Evolutionary conservation across 2,329 filamentous ascomycete genomes (phyloP), one percentile per base, ranked within the genome.

Genomic region (Microdochium paspali): DNA sequence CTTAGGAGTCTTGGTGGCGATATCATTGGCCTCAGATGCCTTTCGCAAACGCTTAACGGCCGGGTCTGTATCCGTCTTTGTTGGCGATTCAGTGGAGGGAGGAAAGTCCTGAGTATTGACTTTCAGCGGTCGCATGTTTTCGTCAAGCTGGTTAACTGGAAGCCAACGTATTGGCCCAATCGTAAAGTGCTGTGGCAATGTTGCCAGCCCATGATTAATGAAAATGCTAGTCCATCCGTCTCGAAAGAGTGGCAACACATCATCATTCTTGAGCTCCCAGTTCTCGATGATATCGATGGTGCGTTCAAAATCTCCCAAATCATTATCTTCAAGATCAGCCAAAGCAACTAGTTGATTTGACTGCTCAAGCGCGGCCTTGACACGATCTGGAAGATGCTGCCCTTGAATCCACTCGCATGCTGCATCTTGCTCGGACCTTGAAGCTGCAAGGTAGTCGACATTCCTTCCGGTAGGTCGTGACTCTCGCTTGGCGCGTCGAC

Each of bases 381-480:
- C 58, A 24, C 66, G 61, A 46, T 73, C 71, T 6, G 72, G 70
- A 12, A 75, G 51, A 10, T 65, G 68, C 1, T 69, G 35, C 3
- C 23, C 18, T 3, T 40, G 35, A 20, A 40, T 21, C 35, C 58
- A 18, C 67, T 46, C 1, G 63, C 67, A 49, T 68, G 71, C 48
- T 71, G 64, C 44, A 64, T 66, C 20, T 62, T 58, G 2, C 59
- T 56, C 10, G 60, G 54, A 70, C 70, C 74, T 42, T 64, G 59
- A 13, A 63, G 49, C n/a, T 51, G 45, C 10, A 57, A 32, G 18
- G 35, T 40, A 40, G 18, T 40, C 35, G 15, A 40, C 35, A 21
- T n/a, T 21, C 12, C 35, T 40, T 7, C 18, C 35, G 7, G 10
- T 15, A 21, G 18, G 35, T 9, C 35, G 35, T 4, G 15, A 6